Base-by-base conservation (phyloP, 805 yeast species). In the Candida ascalaphidarum region DNA sequence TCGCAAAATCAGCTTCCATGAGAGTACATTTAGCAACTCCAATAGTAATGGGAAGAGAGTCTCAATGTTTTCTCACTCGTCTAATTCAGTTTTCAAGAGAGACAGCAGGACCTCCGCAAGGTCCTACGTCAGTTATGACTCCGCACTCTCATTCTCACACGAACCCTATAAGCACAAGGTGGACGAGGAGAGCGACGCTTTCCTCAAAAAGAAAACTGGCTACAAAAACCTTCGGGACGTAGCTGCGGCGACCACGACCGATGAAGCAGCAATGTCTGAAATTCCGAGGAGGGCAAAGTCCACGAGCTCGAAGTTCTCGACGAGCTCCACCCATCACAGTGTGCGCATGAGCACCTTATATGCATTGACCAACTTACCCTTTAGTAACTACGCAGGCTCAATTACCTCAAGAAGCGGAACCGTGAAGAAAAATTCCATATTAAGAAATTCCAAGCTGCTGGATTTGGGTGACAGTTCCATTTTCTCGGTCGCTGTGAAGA, bases 71-170 rank as follows among this genome's bases (percentile, higher is more conserved):
- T 52, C 62, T 1, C 46, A 53, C 15, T 47, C 49, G 14, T 59
- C 72, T 1, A 42, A 56, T 22, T 56, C 61, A 2, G 29, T 45
- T 1, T 43, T 52, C 33, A 61, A 54, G 30, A 39, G 57, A 29
- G 58, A 56, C 18, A 17, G 18, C 18, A 17, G 8, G 18, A 6
- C 6, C 8, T 66, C 74, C 2, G 39, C 50, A 3, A 60, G 61
- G 33, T 76, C 81, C 1, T 75, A 74, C 39, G 38, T 74, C 26
- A 71, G 79, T 22, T 77, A 76, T 36, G 81, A 76, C 43, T 74
- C 81, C 1, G 69, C 67, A 1, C 53, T 68, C 23, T 71, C 79
- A 6, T 33, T 49, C 11, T 37, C 53, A 10, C 43, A 39, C 26
- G 39, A 18, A 4, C 37, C 52, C 3, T 27, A 35, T n/a, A 35